A percentile compares a stretch with the other conserved stretches of the same genome.
These are phyloP conservation scores for Cytospora leucostoma DNA, from an alignment of 2,329 filamentous ascomycete genomes.

Conservation along the genomic window DNA sequence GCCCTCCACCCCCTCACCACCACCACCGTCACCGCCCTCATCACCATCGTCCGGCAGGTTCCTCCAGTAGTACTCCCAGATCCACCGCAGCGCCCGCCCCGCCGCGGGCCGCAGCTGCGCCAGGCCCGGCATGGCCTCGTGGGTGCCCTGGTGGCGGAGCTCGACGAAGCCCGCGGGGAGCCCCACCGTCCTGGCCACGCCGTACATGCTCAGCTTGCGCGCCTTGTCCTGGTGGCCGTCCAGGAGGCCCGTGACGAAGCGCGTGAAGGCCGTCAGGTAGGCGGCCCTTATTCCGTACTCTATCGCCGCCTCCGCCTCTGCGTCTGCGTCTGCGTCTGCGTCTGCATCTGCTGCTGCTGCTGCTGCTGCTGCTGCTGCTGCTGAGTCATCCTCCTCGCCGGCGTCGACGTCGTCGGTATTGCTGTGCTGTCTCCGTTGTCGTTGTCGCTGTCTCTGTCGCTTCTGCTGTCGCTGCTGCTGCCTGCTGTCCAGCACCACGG, in stretches of 20 bases:
- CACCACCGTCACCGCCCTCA: not conserved
- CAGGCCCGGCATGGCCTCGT: slow-evolving; percentile 81
- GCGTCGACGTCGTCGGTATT: not conserved
- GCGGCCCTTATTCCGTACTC: slow-evolving; percentile 65
- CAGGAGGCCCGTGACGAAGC: slow-evolving; percentile 78
- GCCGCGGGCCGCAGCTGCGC: slow-evolving; percentile 71
- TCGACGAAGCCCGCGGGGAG: slow-evolving; percentile 82
- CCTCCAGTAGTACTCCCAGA: slow-evolving; percentile 88
- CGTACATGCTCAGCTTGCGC: slow-evolving; percentile 72
- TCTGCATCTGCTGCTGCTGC: not conserved
- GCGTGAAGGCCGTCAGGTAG: slow-evolving; percentile 74
- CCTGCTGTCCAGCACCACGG: slow-evolving; percentile 63
- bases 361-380: slow-evolving; percentile 13
- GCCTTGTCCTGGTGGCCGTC: slow-evolving; percentile 71
- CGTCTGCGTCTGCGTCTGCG: slow-evolving; percentile 28
- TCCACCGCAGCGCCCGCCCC: slow-evolving; percentile 73
- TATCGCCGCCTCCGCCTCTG: slow-evolving; percentile 32
- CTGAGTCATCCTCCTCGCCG: slow-evolving; percentile 28
- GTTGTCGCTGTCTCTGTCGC: slow-evolving; percentile 28
- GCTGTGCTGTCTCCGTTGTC: not conserved
- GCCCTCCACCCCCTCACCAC: not conserved
- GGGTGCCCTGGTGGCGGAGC: slow-evolving; percentile 84
- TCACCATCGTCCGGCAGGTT: slow-evolving; percentile 41
- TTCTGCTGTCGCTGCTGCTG: slow-evolving; percentile 9
- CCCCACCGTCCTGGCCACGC: slow-evolving; percentile 66